These are phyloP conservation scores for Periglandula ipomoeae DNA, from an alignment of 2,329 filamentous ascomycete genomes.

Conservation along the genomic window DNA sequence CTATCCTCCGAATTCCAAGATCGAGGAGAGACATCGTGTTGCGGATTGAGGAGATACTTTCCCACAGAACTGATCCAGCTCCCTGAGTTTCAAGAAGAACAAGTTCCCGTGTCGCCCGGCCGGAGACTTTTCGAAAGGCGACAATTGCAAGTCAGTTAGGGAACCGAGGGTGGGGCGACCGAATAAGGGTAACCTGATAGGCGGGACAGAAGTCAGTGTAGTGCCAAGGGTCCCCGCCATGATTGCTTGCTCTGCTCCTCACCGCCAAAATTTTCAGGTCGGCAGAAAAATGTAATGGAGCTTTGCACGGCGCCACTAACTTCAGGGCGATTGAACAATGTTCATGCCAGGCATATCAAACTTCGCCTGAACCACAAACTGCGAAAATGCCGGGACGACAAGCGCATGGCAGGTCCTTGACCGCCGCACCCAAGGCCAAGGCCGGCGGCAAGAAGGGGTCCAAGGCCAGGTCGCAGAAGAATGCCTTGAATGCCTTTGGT, in stretches of 20 bases:
- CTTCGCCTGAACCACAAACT: not conserved
- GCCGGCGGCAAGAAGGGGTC: conserved; percentile 28
- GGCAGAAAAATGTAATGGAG: conserved; percentile 21
- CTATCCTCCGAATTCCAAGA: conserved; percentile 31
- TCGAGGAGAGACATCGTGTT: conserved; percentile 31
- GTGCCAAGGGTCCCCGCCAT: conserved; percentile 18
- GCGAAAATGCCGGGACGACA: conserved; percentile 48
- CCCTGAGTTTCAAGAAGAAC: too few relatives aligned
- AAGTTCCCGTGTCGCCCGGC: not conserved
- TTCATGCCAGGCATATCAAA: not conserved
- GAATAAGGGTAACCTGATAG: conserved; percentile 22
- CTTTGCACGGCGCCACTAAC: not conserved
- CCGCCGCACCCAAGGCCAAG: conserved; percentile 28
- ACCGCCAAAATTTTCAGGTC: conserved; percentile 21
- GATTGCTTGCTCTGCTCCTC: conserved; percentile 11
- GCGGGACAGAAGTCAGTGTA: conserved; percentile 10
- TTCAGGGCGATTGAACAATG: not conserved
- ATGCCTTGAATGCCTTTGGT: conserved; percentile 48
- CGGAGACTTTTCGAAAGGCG: not conserved
- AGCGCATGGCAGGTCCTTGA: conserved; percentile 45
- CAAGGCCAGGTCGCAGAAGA: conserved; percentile 39
- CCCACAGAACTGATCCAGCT: too few relatives aligned
- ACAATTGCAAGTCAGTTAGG: too few relatives aligned
- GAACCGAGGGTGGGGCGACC: not conserved
- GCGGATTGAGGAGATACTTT: not conserved